Percentiles rank a stretch among this genome's conserved stretches.
Evolutionary conservation across 2,329 filamentous ascomycete species (phyloP).

Genomic region (Paraphaeosphaeria sporulosa): DNA sequence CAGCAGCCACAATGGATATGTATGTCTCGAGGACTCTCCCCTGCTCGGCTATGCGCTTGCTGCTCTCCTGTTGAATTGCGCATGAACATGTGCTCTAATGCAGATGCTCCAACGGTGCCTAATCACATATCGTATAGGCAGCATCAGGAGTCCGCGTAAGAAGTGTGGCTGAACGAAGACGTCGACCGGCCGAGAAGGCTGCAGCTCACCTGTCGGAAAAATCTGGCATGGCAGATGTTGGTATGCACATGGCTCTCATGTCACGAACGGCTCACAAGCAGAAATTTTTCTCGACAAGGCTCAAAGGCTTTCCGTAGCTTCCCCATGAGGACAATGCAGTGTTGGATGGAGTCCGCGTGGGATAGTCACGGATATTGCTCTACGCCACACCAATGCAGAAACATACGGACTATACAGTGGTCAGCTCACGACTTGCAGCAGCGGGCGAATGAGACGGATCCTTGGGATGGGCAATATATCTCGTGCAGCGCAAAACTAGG

Average conservation of each 20-base stretch:
- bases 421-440: constrained; percentile 6
- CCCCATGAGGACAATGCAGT: not conserved
- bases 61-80: not conserved
- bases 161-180: constrained; percentile 16
- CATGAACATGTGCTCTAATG: constrained; percentile 14
- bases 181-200: constrained; percentile 7
- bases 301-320: constrained; percentile 6
- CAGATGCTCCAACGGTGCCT: constrained; percentile 15
- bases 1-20: not conserved
- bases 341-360: constrained; percentile 4
- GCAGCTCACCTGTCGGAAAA: constrained; percentile 12
- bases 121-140: constrained; percentile 1
- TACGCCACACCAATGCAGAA: constrained; percentile 1
- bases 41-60: not conserved
- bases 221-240: constrained; percentile 14
- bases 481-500: constrained; percentile 6
- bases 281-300: not conserved
- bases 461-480: constrained; percentile 13
- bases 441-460: constrained; percentile 4
- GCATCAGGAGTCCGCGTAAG: constrained; percentile 8
- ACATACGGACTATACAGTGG: constrained; percentile 5
- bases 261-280: constrained; percentile 12
- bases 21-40: not conserved
- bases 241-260: constrained; percentile 18
- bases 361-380: constrained; percentile 5